Base-by-base conservation (phyloP, 805 yeast species). In the Tetrapisispora namnaoensis region DNA sequence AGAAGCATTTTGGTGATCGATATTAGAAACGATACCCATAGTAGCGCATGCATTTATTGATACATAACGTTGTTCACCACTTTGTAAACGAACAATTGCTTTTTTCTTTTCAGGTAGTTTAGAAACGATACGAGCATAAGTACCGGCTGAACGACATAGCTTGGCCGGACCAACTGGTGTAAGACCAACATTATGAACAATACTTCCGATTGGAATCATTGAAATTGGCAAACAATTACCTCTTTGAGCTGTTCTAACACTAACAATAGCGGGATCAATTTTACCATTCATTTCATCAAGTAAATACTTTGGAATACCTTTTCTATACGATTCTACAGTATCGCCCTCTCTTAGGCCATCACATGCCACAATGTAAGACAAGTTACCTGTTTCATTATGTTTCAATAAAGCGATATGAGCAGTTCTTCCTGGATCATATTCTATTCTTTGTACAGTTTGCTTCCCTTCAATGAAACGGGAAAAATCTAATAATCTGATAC, bases 291-390 rank as follows among this genome's bases (percentile, higher is more conserved):
- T 88, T 69, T 85, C 89, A 47, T 76, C 69, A 57, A 85, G 70
- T 53, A 90, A 71, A 60, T 80, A 79, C 42, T 74, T 67, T 14
- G 97, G 96, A 48, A 91, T 80, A 46, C 97, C 98, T n/a, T 70
- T 65, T 66, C 97, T 80, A 72, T 83, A 93, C 10, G 90, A 80
- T 70, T 90, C 96, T 35, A 93, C 91, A 41, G 72, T 72, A 66
- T 93, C 99, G 45, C 98, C 99, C 2, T 83, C 86, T 70, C 98
- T 80, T 63, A 91, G 71, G 13, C 98, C 99, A 53, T 88, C 91
- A 49, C 93, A 79, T 0, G 99, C 98, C 49, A 89, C 70, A 50
- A 93, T 86, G 66, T 93, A 93, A 11, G 91, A 76, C 51, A 81
- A 69, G 54, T 78, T 73, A 5, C 78, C 80, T 0, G 89, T 75